These are phyloP conservation scores for Solanum arcanum DNA, from an alignment of 257 asterid species.

Conservation along the genomic window DNA sequence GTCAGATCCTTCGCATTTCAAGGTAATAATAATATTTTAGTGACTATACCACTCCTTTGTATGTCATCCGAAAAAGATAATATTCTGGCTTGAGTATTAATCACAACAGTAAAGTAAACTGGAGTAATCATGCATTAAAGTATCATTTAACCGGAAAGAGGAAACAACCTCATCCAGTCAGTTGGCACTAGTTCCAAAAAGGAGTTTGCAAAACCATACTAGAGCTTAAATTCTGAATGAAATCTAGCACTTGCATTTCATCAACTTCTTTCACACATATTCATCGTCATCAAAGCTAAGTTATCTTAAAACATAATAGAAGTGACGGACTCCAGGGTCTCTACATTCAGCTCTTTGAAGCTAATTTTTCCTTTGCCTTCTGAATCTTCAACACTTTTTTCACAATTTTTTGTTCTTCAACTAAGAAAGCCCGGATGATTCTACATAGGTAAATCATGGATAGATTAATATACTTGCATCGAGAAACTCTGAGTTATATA, in stretches of 20 bases:
- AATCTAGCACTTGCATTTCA: not conserved
- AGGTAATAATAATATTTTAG: not conserved
- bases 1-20: not conserved
- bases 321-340: not conserved
- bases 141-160: not conserved
- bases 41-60: not conserved
- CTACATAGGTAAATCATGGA: conserved; percentile 4
- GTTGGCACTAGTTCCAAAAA: not conserved
- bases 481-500: not conserved
- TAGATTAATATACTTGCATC: not conserved
- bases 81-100: not conserved
- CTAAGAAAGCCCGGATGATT: conserved; percentile 66
- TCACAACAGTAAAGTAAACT: not conserved
- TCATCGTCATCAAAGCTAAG: conserved; percentile 22
- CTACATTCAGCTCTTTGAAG: conserved; percentile 34
- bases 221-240: not conserved
- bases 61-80: not conserved
- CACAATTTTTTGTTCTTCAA: conserved; percentile 66
- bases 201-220: not conserved
- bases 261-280: not conserved
- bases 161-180: not conserved
- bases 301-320: not conserved
- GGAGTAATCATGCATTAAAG: not conserved
- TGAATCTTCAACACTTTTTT: conserved; percentile 69
- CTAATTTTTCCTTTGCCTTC: conserved; percentile 46